Evolutionary conservation across 78 protist genomes (phyloP).

Genomic region (Protostelium mycophagum): DNA sequence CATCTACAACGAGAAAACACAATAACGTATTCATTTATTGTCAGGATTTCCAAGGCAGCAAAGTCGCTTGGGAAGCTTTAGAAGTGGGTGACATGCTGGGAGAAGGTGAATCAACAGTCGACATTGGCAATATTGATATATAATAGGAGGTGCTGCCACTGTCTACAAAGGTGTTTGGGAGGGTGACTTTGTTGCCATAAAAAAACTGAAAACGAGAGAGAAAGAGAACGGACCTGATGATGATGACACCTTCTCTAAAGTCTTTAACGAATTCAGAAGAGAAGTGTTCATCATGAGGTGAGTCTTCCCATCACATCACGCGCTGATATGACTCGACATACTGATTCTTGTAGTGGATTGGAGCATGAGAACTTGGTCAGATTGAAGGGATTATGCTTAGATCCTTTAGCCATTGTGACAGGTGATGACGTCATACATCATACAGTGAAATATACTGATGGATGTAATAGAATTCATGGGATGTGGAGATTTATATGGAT

Average conservation of each 20-base stretch:
- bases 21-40: neutral
- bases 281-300: constrained; percentile 58
- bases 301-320: neutral
- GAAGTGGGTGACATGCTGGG: constrained; percentile 38
- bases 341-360: constrained; percentile 3
- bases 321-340: neutral
- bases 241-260: constrained; percentile 34
- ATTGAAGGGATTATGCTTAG: constrained; percentile 52
- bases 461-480: constrained; percentile 42
- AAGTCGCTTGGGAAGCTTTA: constrained; percentile 32
- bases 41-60: constrained; percentile 25
- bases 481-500: constrained; percentile 55
- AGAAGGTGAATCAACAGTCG: constrained; percentile 12
- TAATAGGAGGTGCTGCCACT: constrained; percentile 46
- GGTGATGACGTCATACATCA: neutral
- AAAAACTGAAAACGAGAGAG: constrained; percentile 35
- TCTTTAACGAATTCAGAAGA: constrained; percentile 59
- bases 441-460: neutral
- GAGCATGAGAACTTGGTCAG: constrained; percentile 58
- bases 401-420: constrained; percentile 54
- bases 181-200: constrained; percentile 51
- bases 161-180: constrained; percentile 46
- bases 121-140: neutral
- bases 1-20: neutral
- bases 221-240: neutral